phyloP scores from a whole-genome alignment of 352 stramenopile genomes.

The Saprolegnia diclina region DNA sequence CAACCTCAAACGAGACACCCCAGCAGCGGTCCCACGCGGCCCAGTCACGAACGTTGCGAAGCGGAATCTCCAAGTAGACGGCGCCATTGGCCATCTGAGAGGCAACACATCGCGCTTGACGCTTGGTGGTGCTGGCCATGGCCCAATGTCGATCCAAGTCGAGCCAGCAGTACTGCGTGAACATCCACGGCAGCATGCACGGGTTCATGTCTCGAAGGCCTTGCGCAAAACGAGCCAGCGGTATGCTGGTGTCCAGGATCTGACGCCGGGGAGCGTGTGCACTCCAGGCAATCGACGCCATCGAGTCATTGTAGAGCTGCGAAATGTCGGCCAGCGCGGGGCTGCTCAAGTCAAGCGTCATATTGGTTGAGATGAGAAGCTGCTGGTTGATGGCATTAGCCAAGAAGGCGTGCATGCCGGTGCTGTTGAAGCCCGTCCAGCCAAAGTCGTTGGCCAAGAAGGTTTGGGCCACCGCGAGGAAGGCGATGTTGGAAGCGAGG shows the following conservation, averaged over 20 bases:
- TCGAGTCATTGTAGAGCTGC: background rate
- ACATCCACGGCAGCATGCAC: slow-evolving; percentile 24
- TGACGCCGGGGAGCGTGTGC: background rate
- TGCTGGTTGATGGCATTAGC: slow-evolving; percentile 1
- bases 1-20: slow-evolving; percentile 12
- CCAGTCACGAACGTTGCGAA: slow-evolving; percentile 21
- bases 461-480: background rate
- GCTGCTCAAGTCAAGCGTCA: background rate
- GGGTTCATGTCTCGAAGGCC: slow-evolving; percentile 18
- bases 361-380: background rate
- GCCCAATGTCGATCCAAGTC: slow-evolving; percentile 22
- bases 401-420: slow-evolving; percentile 15
- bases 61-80: slow-evolving; percentile 19
- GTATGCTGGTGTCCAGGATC: background rate
- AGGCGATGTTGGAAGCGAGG: background rate
- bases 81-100: slow-evolving; percentile 16
- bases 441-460: slow-evolving; percentile 15
- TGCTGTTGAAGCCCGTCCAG: slow-evolving; percentile 20
- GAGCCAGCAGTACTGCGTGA: slow-evolving; percentile 25
- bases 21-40: background rate
- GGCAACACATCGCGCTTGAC: slow-evolving; percentile 17
- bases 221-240: background rate
- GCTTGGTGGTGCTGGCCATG: slow-evolving; percentile 22
- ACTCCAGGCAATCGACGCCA: background rate
- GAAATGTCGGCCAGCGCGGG: background rate